Evolutionary conservation across 129 eudicot species (phyloP).

Genomic region (Flaveria bidentis): DNA sequence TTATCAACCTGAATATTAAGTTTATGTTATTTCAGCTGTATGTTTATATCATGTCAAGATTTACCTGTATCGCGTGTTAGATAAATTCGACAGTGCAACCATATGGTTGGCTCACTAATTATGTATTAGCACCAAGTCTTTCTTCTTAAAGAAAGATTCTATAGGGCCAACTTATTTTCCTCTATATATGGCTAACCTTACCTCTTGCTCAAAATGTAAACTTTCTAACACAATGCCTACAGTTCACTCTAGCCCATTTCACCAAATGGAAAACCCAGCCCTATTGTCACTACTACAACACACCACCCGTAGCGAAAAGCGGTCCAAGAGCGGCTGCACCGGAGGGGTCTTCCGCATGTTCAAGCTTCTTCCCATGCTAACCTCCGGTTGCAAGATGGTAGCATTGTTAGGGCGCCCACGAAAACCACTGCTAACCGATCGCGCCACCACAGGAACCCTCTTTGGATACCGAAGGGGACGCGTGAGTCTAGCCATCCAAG

Average conservation of each 20-base stretch:
- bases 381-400: slow-evolving; percentile 85
- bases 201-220: background rate
- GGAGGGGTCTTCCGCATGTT: slow-evolving; percentile 78
- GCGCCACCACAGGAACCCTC: slow-evolving; percentile 65
- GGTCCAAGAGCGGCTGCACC: slow-evolving; percentile 36
- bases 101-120: slow-evolving; percentile 12
- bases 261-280: slow-evolving; percentile 61
- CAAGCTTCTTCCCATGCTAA: slow-evolving; percentile 86
- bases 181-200: slow-evolving; percentile 14
- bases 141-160: slow-evolving; percentile 1
- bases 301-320: slow-evolving; percentile 41
- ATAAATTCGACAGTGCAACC: slow-evolving; percentile 4
- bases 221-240: slow-evolving; percentile 44
- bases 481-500: slow-evolving; percentile 74
- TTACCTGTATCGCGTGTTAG: background rate
- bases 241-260: slow-evolving; percentile 54
- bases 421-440: slow-evolving; percentile 50
- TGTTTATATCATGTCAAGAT: background rate
- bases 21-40: background rate
- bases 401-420: slow-evolving; percentile 62
- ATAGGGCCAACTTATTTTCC: slow-evolving; percentile 12
- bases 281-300: slow-evolving; percentile 57
- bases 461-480: slow-evolving; percentile 79
- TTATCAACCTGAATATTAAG: background rate
- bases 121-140: background rate